Percentiles rank a stretch among this genome's conserved stretches.
Evolutionary conservation across 2,329 filamentous ascomycete species (phyloP).

Genomic region (Rutstroemia sp.): DNA sequence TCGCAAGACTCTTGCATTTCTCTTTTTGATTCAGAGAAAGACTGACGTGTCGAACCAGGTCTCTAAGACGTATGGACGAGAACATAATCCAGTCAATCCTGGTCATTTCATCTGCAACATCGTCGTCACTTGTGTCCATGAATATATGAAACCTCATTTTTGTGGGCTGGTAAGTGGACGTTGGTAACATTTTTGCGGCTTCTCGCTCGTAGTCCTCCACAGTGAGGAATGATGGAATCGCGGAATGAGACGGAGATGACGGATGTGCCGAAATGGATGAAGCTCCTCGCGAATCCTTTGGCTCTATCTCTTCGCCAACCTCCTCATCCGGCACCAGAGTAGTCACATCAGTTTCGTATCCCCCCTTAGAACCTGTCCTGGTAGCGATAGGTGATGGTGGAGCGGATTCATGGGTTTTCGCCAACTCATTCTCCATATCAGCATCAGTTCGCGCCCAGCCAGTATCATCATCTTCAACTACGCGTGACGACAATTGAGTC

Average conservation of each 20-base stretch:
- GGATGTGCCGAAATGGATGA: conserved; percentile 20
- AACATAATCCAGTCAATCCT: conserved; percentile 99
- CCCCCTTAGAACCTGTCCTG: conserved; percentile 12
- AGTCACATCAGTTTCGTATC: background rate
- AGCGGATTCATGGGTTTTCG: conserved; percentile 14
- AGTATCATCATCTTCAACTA: conserved; percentile 82
- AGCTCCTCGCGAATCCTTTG: conserved; percentile 19
- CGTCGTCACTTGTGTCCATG: conserved; percentile 78
- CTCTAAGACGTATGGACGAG: conserved; percentile 84
- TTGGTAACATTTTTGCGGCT: conserved; percentile 64
- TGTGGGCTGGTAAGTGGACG: conserved; percentile 60
- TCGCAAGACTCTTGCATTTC: conserved; percentile 68
- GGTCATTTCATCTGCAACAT: conserved; percentile 85
- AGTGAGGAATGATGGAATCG: conserved; percentile 44
- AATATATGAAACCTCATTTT: conserved; percentile 87
- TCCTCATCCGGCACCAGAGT: conserved; percentile 6
- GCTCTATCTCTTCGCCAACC: conserved; percentile 21
- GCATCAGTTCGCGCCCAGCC: conserved; percentile 85
- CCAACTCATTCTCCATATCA: conserved; percentile 31
- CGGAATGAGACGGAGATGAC: conserved; percentile 18
- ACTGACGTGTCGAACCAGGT: conserved; percentile 86
- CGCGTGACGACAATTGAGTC: conserved; percentile 62
- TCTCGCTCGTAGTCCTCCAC: conserved; percentile 77
- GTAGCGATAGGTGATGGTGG: conserved; percentile 18
- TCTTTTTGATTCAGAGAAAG: conserved; percentile 64